Evolutionary conservation across 768 basidiomycete species (phyloP).

Genomic region (Calvatia gigantea): DNA sequence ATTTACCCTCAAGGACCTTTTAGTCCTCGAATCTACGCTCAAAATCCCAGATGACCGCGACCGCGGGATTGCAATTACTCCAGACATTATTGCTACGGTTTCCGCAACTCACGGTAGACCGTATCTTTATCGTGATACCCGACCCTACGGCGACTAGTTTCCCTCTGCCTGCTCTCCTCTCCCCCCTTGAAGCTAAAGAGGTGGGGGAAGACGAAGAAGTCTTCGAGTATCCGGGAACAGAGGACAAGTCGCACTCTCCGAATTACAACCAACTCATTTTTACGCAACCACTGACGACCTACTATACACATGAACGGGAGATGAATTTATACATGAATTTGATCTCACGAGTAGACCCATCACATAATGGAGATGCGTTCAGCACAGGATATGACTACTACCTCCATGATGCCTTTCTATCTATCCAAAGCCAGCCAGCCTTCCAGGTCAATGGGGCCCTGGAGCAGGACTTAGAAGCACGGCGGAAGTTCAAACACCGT

Average conservation of each 20-base stretch:
- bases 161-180: conserved; percentile 50
- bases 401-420: conserved; percentile 66
- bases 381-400: conserved; percentile 87
- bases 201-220: conserved; percentile 53
- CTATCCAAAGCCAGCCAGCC: conserved; percentile 63
- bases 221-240: conserved; percentile 39
- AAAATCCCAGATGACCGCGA: conserved; percentile 56
- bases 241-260: conserved; percentile 21
- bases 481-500: conserved; percentile 57
- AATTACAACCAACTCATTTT: conserved; percentile 34
- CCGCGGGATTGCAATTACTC: conserved; percentile 78
- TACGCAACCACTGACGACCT: conserved; percentile 67
- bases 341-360: conserved; percentile 74
- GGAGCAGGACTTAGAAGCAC: conserved; percentile 23
- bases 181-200: conserved; percentile 21
- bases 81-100: conserved; percentile 71
- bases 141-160: conserved; percentile 75
- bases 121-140: conserved; percentile 65
- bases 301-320: conserved; percentile 80
- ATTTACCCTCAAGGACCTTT: conserved; percentile 88
- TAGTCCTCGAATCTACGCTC: conserved; percentile 79
- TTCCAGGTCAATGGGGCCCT: conserved; percentile 46
- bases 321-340: conserved; percentile 76
- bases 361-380: conserved; percentile 65
- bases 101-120: conserved; percentile 59